Base-by-base conservation (phyloP, 2,329 filamentous ascomycete genomes). In the Polytolypa hystricis region DNA sequence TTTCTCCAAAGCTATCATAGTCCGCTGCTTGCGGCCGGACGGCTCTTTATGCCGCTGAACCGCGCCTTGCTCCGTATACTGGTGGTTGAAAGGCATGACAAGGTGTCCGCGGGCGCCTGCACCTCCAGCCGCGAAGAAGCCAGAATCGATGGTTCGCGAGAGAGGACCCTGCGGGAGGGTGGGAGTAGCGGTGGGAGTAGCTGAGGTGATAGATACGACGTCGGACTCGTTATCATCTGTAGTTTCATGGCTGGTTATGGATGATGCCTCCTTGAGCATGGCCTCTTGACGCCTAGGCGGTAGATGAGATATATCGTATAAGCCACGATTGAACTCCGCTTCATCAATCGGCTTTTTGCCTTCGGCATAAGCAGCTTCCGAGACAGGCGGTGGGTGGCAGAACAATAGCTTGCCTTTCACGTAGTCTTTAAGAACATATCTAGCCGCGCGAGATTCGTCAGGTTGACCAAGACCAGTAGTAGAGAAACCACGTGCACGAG, bases 391-490 rank as follows among this genome's bases (percentile, higher is more conserved):
- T 4, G 91, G 87, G 51, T 89, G 80, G 47, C 86, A 91, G 65
- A 81, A 96, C 4, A 96, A 73, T 0, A 98, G 73, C 64, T 95
- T 96, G 44, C 91, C 91, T 56, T 81, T 93, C 48, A 98, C 91
- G 53, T 96, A 98, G 64, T 98, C 91, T 58, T 98, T 98, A 17
- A 98, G 73, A 11, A 98, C 72, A 48, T 84, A 82, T 36, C 91
- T 75, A 4, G 89, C 86, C 5, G 91, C 91, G 49, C 91, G 75
- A 1, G 86, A 93, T 65, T 94, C 86, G 52, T 98, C 91, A 0
- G 91, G 89, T 54, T 91, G 83, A 6, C 91, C 89, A 21, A 84
- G 74, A 52, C 91, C 91, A 37, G 83, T 79, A 4, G 87, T 95
- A 40, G 82, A 79, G 65, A 93, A 98, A 8, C 91, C 91, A 55